Base-by-base conservation (phyloP, 768 basidiomycete species). In the Suillus sp. region DNA sequence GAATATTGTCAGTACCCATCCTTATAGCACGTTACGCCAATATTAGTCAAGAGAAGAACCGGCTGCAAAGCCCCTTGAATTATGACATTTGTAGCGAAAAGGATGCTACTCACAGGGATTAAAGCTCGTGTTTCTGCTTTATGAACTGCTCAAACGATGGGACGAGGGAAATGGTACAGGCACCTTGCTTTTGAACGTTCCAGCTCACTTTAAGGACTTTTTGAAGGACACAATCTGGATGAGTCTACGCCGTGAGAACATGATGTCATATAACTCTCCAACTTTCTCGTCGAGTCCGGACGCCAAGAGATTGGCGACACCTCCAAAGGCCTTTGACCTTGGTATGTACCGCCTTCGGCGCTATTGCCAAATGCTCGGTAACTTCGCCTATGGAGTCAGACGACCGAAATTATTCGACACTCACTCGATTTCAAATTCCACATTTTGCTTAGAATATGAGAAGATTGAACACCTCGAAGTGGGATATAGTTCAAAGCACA, bases 211-310 rank as follows among this genome's bases (percentile, higher is more conserved):
- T 57, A 30, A 18, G 37, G 5, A 38, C 25, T 40, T 57, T 37
- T 11, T 22, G 20, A 54, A 55, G 14, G 51, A n/a, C 34, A 27
- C 22, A 10, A 14, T 34, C n/a, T 16, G 54, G 22, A 25, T 2
- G 22, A 57, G 25, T 8, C 16, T 18, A 57, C 16, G 27, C 18
- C 56, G 56, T 57, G 56, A 57, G 56, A 57, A 27, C 25, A 57
- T 57, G 56, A 57, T 57, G 56, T 57, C 56, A 57, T 57, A 27
- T 6, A 13, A 11, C 18, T 57, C 55, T 56, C 55, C 38, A 27
- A 40, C 18, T 18, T 40, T 40, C 55, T 56, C 22, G 14, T 55
- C 22, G 16, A 48, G 22, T 48, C 22, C 4, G 11, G 25, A 20
- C 18, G 4, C 56, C 37, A 18, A 4, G 55, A 35, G 25, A 56